phyloP scores from a whole-genome alignment of 140 eudicot genomes.

The Oenanthe javanica region DNA sequence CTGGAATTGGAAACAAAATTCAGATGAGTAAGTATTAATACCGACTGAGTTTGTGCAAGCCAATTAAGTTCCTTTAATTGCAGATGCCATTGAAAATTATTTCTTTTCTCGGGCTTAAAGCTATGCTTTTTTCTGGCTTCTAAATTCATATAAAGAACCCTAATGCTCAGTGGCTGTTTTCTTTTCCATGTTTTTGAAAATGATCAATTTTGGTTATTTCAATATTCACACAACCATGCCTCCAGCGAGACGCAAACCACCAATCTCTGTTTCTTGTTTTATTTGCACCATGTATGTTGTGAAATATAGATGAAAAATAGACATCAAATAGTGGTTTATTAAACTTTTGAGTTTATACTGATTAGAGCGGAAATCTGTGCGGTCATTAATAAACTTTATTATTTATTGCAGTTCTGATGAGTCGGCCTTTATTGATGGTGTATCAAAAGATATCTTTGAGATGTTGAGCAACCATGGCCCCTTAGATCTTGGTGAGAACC shows the following conservation, averaged over 20 bases:
- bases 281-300: background rate
- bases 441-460: background rate
- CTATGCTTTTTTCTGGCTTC: too few species aligned
- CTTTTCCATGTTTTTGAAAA: background rate
- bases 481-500: slow-evolving; percentile 6
- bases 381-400: background rate
- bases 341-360: background rate
- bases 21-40: background rate
- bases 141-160: too few species aligned
- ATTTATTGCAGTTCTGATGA: background rate
- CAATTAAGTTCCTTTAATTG: too few species aligned
- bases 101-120: background rate
- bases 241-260: background rate
- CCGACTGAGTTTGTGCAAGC: background rate
- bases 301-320: background rate
- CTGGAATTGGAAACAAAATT: background rate
- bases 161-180: too few species aligned
- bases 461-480: background rate
- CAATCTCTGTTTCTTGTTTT: background rate
- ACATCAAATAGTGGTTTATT: background rate
- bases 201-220: too few species aligned
- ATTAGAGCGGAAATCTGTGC: background rate
- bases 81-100: background rate
- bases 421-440: background rate
- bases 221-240: too few species aligned